Evolutionary conservation across 768 basidiomycete species (phyloP).

Genomic region (Hydnomerulius pinastri): DNA sequence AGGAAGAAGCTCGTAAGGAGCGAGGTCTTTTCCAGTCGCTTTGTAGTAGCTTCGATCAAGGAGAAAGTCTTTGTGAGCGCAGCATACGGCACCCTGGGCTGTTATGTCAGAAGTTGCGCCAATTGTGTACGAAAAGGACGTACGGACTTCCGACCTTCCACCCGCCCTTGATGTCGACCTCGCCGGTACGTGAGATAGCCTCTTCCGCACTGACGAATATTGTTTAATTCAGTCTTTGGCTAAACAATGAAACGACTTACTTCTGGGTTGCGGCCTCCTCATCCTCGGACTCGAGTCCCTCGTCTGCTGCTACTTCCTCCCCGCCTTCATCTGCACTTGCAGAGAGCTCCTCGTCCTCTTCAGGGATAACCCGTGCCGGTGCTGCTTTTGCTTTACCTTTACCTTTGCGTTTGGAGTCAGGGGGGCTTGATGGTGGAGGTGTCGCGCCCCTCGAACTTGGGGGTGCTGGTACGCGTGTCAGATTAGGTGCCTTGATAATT

Average conservation of each 20-base stretch:
- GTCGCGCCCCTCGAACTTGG: not conserved
- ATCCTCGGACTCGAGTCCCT: slow-evolving; percentile 45
- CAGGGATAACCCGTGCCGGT: slow-evolving; percentile 16
- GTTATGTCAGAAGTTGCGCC: not conserved
- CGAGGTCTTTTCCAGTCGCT: slow-evolving; percentile 89
- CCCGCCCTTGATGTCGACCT: slow-evolving; percentile 77
- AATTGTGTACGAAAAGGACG: slow-evolving; percentile 31
- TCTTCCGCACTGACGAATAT: slow-evolving; percentile 58
- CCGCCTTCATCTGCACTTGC: slow-evolving; percentile 41
- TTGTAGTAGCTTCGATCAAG: slow-evolving; percentile 91
- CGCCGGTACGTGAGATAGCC: slow-evolving; percentile 56
- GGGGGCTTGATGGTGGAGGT: slow-evolving; percentile 1
- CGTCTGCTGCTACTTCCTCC: slow-evolving; percentile 40
- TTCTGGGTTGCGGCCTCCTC: slow-evolving; percentile 60
- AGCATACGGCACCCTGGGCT: slow-evolving; percentile 84
- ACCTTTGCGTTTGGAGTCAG: slow-evolving; percentile 9
- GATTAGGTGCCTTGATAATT: not conserved
- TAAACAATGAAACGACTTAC: slow-evolving; percentile 38
- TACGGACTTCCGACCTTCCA: slow-evolving; percentile 88
- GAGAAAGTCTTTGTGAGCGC: slow-evolving; percentile 88
- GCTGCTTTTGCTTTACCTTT: slow-evolving; percentile 23
- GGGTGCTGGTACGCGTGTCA: not conserved
- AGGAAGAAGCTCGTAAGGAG: slow-evolving; percentile 87
- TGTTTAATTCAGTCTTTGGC: slow-evolving; percentile 3
- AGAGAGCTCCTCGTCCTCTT: slow-evolving; percentile 35